Base-by-base conservation (phyloP, 2,329 filamentous ascomycete species). In the Neoascochyta sp. region DNA sequence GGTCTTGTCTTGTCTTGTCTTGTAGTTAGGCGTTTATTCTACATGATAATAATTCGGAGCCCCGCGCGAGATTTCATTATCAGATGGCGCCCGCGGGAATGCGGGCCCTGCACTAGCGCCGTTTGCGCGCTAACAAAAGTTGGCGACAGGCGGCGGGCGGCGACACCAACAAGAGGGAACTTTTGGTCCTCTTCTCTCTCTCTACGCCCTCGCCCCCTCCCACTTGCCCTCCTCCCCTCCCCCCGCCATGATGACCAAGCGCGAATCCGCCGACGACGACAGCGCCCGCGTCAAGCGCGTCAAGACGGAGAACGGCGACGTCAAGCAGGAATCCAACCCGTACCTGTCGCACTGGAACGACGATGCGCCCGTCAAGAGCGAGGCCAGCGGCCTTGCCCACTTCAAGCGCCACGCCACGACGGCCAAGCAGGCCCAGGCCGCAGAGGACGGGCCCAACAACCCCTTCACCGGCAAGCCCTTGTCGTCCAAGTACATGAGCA, bases 271-370 rank as follows among this genome's bases (percentile, higher is more conserved):
- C 38, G 47, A 73, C 43, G 59, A 63, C 30, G 68, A 72, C 39
- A 65, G 64, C 44, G 67, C 64, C 43, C 68, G 72, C 49, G 63
- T 64, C 47, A 81, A 74, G 65, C 72, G 71, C 39, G 71, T 70
- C 44, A 60, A 60, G 49, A 50, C 49, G 6, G 57, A 59, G 26
- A 58, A 53, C 43, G 53, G 56, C 23, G 39, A 45, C 22, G 61
- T 47, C 35, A 50, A 45, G 39, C 66, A 76, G 31, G 66, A 67
- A 36, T 57, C 75, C 59, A 96, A 96, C 62, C 86, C 86, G 1
- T 96, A 98, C 69, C 79, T 98, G 41, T 86, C 88, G 34, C 92
- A 98, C 66, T 83, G 84, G 78, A 80, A 90, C 65, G 74, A 81
- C 42, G 67, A 75, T 40, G 32, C 45, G 42, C 47, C 34, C 52